A percentile compares a stretch with the other conserved stretches of the same genome.
Conservation (phyloP, 441 rosid species). For the Gossypium davidsonii region DNA sequence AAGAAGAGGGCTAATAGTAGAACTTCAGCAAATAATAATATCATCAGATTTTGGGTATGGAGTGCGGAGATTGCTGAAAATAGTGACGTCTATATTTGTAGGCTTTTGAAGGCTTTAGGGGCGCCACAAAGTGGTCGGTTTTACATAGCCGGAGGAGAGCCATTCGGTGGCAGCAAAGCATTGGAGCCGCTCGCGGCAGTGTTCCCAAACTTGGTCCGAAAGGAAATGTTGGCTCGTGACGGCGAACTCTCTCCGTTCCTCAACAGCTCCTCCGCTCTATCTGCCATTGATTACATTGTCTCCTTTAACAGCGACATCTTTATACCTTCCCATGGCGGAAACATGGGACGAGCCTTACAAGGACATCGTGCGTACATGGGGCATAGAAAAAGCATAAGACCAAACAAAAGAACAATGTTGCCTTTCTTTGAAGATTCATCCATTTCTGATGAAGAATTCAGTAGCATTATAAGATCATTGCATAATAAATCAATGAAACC, state of each 20-base stretch:
- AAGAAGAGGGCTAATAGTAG: too few species aligned
- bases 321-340: conserved; percentile 77
- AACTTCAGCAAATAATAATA: too few species aligned
- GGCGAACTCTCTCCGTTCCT: conserved; percentile 55
- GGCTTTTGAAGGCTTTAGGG: conserved; percentile 67
- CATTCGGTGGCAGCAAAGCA: conserved; percentile 59
- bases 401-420: conserved; percentile 63
- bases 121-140: conserved; percentile 47
- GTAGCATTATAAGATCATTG: conserved; percentile 41
- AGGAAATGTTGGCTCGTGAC: conserved; percentile 46
- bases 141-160: conserved; percentile 68
- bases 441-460: conserved; percentile 47
- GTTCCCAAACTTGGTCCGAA: conserved; percentile 50
- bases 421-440: conserved; percentile 47
- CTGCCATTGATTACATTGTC: conserved; percentile 72
- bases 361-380: conserved; percentile 75
- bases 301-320: conserved; percentile 68
- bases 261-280: conserved; percentile 58
- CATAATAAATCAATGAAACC: conserved; percentile 58
- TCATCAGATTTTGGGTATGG: background rate
- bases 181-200: conserved; percentile 45
- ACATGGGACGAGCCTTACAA: conserved; percentile 73
- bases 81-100: conserved; percentile 13
- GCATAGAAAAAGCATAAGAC: conserved; percentile 64
- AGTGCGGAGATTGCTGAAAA: background rate